Percentiles rank a stretch among this genome's conserved stretches.
phyloP scores from a whole-genome alignment of 345 rosid species.

The Eucalyptus erythrocorys region DNA sequence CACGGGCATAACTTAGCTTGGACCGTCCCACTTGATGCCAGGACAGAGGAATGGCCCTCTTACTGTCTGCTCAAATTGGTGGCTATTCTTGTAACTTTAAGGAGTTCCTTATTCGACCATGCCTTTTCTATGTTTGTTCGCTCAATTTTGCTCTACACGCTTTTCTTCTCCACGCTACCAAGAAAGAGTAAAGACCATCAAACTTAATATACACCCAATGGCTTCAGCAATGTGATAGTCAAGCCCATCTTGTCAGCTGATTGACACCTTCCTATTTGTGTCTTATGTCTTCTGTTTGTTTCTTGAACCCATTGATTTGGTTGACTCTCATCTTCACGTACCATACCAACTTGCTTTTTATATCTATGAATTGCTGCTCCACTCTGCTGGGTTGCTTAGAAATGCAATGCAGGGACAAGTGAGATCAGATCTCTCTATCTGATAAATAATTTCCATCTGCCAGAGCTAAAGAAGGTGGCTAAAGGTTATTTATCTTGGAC shows the following conservation, averaged over 20 bases:
- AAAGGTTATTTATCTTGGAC: not conserved
- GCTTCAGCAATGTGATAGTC: not conserved
- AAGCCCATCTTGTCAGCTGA: not conserved
- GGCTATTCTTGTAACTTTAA: not conserved
- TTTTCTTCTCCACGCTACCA: not conserved
- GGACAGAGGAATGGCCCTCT: not conserved
- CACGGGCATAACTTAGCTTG: not conserved
- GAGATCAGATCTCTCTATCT: not conserved
- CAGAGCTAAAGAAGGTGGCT: not conserved
- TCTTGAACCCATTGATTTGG: not conserved
- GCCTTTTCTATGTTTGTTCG: not conserved
- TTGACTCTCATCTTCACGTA: not conserved
- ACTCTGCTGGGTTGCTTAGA: not conserved
- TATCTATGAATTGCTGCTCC: not conserved
- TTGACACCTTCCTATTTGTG: not conserved
- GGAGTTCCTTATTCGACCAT: not conserved
- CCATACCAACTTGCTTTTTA: not conserved
- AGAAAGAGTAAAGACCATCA: not conserved
- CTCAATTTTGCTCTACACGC: not conserved
- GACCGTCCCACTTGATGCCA: not conserved
- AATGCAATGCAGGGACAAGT: not conserved
- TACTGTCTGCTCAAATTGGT: not conserved
- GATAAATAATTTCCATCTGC: not conserved
- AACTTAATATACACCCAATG: not conserved
- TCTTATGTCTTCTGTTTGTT: not conserved